phyloP scores from a whole-genome alignment of 805 yeast genomes.

The Kodamaea nitidulidarum region DNA sequence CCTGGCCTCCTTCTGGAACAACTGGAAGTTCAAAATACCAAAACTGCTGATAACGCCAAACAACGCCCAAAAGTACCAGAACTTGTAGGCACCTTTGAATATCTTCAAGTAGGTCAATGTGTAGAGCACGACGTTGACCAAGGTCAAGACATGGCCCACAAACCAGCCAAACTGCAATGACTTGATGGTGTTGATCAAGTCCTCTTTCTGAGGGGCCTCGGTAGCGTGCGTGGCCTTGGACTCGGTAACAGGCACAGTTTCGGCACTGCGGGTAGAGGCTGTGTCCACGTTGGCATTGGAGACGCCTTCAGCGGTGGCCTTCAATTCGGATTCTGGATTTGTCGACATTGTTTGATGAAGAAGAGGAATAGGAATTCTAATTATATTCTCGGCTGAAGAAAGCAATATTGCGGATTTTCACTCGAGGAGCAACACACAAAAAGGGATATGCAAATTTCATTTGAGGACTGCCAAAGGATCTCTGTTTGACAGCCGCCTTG shows the following conservation, averaged over 20 bases:
- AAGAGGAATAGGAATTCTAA: neutral
- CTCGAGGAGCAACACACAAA: neutral
- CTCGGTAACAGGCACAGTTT: neutral
- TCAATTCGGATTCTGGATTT: conserved; percentile 1
- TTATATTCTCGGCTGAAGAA: neutral
- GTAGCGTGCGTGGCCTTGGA: neutral
- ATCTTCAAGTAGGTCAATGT: conserved; percentile 31
- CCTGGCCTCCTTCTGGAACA: conserved; percentile 29
- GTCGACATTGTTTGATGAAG: neutral
- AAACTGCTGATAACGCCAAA: conserved; percentile 68
- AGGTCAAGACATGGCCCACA: conserved; percentile 38
- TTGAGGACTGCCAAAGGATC: neutral
- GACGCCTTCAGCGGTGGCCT: neutral
- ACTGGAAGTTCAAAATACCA: conserved; percentile 68
- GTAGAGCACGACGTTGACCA: conserved; percentile 28
- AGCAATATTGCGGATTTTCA: neutral
- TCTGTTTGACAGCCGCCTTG: too few species aligned
- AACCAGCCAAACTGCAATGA: conserved; percentile 78
- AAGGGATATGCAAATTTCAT: neutral
- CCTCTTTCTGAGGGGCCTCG: conserved; percentile 10
- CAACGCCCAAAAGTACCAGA: conserved; percentile 57
- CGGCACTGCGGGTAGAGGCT: neutral
- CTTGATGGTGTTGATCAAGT: conserved; percentile 24
- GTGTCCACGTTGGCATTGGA: neutral
- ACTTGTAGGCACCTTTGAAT: conserved; percentile 19